A percentile compares a stretch with the other conserved stretches of the same genome.
These are phyloP conservation scores for Cupressus sempervirens DNA, from an alignment of 75 land plant genomes.

Conservation along the genomic window DNA sequence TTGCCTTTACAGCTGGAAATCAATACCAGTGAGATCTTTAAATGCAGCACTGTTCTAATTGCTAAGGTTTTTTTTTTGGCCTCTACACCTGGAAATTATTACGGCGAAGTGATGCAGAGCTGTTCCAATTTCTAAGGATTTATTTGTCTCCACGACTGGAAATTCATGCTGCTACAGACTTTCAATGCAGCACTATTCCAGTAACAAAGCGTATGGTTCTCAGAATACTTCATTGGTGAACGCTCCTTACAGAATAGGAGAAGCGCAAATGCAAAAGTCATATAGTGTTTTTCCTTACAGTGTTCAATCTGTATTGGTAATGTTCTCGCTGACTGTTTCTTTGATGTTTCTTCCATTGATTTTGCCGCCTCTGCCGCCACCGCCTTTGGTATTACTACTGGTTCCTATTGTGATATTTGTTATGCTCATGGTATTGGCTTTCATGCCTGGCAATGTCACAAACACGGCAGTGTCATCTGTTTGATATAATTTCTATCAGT, in stretches of 20 bases:
- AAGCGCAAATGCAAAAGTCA: neutral
- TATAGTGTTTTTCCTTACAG: conserved; percentile 20
- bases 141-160: neutral
- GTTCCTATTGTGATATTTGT: conserved; percentile 44
- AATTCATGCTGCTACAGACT: neutral
- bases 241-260: neutral
- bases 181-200: neutral
- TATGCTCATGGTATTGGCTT: conserved; percentile 43
- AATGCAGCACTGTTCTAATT: neutral
- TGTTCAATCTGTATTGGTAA: conserved; percentile 20
- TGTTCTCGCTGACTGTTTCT: conserved; percentile 45
- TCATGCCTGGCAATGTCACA: conserved; percentile 33
- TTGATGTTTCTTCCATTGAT: conserved; percentile 50
- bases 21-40: too few species aligned
- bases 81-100: too few species aligned
- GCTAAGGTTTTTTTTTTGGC: too few species aligned
- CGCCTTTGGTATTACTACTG: conserved; percentile 48
- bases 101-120: too few species aligned
- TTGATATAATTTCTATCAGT: neutral
- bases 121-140: too few species aligned
- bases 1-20: too few species aligned
- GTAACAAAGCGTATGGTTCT: neutral
- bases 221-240: neutral
- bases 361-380: conserved; percentile 60
- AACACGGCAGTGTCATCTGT: neutral